Percentiles rank a stretch among this genome's conserved stretches.
phyloP scores from a whole-genome alignment of 352 stramenopile genomes.

The Pythium brassicae region DNA sequence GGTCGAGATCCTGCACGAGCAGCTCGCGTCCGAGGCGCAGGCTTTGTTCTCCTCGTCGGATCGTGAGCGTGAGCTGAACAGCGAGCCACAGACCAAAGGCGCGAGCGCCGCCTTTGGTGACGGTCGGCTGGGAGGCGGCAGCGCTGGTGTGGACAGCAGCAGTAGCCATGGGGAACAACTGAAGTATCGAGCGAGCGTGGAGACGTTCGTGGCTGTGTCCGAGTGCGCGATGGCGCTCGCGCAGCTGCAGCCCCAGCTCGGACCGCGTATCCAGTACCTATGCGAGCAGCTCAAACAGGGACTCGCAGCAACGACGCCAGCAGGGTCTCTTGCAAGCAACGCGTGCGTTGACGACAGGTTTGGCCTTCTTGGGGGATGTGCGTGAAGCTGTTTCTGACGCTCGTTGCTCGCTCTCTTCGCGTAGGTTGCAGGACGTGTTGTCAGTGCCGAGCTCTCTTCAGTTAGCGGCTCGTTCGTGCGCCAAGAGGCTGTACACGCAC shows the following conservation, averaged over 20 bases:
- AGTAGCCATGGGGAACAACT: constrained; percentile 7
- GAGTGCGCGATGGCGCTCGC: constrained; percentile 35
- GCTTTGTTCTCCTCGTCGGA: constrained; percentile 10
- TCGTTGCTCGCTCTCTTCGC: not conserved
- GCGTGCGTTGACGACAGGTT: constrained; percentile 4
- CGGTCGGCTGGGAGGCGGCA: constrained; percentile 28
- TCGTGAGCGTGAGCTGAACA: constrained; percentile 15
- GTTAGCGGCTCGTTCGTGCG: not conserved
- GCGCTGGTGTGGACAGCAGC: constrained; percentile 8
- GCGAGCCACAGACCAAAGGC: constrained; percentile 6
- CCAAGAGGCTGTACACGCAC: constrained; percentile 19
- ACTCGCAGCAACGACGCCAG: not conserved
- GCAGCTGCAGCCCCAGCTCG: constrained; percentile 21
- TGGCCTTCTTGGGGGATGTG: not conserved
- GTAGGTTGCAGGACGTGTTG: constrained; percentile 9
- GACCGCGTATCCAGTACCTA: constrained; percentile 20
- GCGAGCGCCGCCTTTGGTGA: constrained; percentile 29
- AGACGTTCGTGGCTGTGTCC: constrained; percentile 31
- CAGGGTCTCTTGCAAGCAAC: constrained; percentile 7
- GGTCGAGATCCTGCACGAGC: constrained; percentile 34
- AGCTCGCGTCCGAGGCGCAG: constrained; percentile 32
- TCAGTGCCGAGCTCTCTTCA: not conserved
- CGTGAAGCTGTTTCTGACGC: constrained; percentile 1
- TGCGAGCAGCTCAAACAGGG: constrained; percentile 22
- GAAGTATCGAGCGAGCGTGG: constrained; percentile 11